phyloP scores from a whole-genome alignment of 2,329 filamentous ascomycete species.

The Lasiodiplodia hormozganensis region DNA sequence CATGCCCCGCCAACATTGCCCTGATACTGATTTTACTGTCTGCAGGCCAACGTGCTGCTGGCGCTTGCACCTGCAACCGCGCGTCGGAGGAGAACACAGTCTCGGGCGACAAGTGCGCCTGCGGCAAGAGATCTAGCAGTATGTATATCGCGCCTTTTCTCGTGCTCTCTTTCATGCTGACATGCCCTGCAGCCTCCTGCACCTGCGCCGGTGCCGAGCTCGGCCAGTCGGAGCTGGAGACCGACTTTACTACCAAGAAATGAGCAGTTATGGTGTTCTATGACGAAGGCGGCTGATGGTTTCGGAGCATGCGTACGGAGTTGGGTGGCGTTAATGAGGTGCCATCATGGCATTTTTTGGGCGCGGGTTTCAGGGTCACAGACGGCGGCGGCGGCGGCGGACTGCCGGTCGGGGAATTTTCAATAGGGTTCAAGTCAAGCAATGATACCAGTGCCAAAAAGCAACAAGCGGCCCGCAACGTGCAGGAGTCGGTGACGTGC shows the following conservation, averaged over 20 bases:
- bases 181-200: conserved; percentile 56
- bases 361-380: conserved; percentile 2
- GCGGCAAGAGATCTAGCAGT: conserved; percentile 77
- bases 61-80: conserved; percentile 82
- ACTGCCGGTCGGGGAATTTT: neutral
- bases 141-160: conserved; percentile 44
- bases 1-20: neutral
- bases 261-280: conserved; percentile 31
- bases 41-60: conserved; percentile 73
- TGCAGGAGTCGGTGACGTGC: conserved; percentile 8
- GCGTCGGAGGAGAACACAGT: conserved; percentile 72
- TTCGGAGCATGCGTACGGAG: conserved; percentile 6
- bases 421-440: conserved; percentile 3
- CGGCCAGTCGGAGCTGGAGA: conserved; percentile 72
- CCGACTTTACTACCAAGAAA: conserved; percentile 81
- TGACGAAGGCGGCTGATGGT: neutral
- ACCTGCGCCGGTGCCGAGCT: conserved; percentile 80
- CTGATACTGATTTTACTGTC: neutral
- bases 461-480: neutral
- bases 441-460: conserved; percentile 14
- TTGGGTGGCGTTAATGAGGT: conserved; percentile 22
- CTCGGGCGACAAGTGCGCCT: conserved; percentile 71
- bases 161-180: neutral
- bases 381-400: neutral
- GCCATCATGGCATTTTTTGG: neutral